phyloP scores from a whole-genome alignment of 2,329 filamentous ascomycete genomes.

The Alternaria arborescens region DNA sequence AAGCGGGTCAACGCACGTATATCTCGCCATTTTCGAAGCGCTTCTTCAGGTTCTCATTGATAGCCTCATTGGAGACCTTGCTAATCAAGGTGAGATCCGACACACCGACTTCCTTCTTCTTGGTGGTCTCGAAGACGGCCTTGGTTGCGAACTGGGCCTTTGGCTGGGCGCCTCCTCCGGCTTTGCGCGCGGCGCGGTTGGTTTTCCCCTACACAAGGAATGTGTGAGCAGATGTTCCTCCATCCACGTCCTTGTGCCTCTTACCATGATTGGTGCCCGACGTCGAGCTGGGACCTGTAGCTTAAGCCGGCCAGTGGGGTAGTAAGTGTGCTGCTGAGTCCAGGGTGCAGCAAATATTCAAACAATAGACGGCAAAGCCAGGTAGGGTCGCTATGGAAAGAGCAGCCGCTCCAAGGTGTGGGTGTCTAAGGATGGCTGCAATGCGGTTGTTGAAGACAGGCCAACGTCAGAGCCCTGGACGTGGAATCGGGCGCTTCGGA shows the following conservation, averaged over 20 bases:
- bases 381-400: slow-evolving; percentile 6
- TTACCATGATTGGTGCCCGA: slow-evolving; percentile 51
- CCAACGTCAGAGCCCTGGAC: slow-evolving; percentile 19
- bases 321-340: slow-evolving; percentile 20
- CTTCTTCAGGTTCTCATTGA: slow-evolving; percentile 99
- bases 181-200: slow-evolving; percentile 66
- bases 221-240: slow-evolving; percentile 28
- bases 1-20: slow-evolving; percentile 67
- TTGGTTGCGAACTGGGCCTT: slow-evolving; percentile 82
- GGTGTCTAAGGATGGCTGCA: slow-evolving; percentile 16
- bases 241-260: slow-evolving; percentile 10
- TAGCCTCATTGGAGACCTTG: slow-evolving; percentile 98
- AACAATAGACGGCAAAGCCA: slow-evolving; percentile 11
- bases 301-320: slow-evolving; percentile 20
- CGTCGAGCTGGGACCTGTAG: slow-evolving; percentile 30
- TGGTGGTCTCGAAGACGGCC: slow-evolving; percentile 91
- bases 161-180: slow-evolving; percentile 50
- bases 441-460: slow-evolving; percentile 7
- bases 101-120: slow-evolving; percentile 99
- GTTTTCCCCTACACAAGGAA: slow-evolving; percentile 58
- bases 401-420: slow-evolving; percentile 17
- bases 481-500: slow-evolving; percentile 17
- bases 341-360: slow-evolving; percentile 2
- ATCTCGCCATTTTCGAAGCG: slow-evolving; percentile 97
- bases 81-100: slow-evolving; percentile 97